Evolutionary conservation across 2,329 filamentous ascomycete genomes (phyloP).

Genomic region (Intubia oerlemansii): DNA sequence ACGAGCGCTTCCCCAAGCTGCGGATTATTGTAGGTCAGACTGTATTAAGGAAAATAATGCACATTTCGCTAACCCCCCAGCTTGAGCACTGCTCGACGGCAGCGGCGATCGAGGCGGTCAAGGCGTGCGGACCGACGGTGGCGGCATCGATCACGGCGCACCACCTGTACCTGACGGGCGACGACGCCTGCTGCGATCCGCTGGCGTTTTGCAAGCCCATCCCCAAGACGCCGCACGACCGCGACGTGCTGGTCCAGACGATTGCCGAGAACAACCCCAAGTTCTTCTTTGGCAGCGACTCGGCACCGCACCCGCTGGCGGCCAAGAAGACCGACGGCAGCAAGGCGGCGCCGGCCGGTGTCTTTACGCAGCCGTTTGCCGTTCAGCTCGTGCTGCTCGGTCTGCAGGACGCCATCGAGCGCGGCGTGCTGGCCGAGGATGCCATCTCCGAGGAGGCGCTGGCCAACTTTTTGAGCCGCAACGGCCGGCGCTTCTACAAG

Average conservation of each 20-base stretch:
- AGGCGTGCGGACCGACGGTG: conserved; percentile 55
- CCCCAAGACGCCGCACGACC: conserved; percentile 49
- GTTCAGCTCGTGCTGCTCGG: conserved; percentile 34
- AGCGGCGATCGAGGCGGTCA: conserved; percentile 59
- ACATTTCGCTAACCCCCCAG: conserved; percentile 1
- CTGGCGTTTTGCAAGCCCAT: conserved; percentile 42
- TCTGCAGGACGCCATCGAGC: conserved; percentile 37
- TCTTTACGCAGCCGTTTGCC: conserved; percentile 59
- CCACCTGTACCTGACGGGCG: conserved; percentile 43
- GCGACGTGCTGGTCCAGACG: conserved; percentile 49
- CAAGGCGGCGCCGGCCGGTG: conserved; percentile 46
- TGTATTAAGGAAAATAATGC: too few relatives aligned
- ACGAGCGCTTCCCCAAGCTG: conserved; percentile 52
- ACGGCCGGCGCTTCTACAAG: conserved; percentile 32
- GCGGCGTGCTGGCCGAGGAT: conserved; percentile 25
- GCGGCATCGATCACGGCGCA: conserved; percentile 70
- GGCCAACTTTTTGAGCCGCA: conserved; percentile 29
- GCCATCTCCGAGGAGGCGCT: conserved; percentile 34
- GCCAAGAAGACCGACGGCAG: conserved; percentile 29
- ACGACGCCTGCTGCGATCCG: conserved; percentile 9
- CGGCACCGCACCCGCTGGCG: conserved; percentile 40
- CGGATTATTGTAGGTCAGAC: conserved; percentile 25
- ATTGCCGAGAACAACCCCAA: conserved; percentile 34
- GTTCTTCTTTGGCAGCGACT: conserved; percentile 53
- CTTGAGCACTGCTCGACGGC: conserved; percentile 66